phyloP scores from a whole-genome alignment of 2,329 filamentous ascomycete species.

The Aspergillus costaricaensis region DNA sequence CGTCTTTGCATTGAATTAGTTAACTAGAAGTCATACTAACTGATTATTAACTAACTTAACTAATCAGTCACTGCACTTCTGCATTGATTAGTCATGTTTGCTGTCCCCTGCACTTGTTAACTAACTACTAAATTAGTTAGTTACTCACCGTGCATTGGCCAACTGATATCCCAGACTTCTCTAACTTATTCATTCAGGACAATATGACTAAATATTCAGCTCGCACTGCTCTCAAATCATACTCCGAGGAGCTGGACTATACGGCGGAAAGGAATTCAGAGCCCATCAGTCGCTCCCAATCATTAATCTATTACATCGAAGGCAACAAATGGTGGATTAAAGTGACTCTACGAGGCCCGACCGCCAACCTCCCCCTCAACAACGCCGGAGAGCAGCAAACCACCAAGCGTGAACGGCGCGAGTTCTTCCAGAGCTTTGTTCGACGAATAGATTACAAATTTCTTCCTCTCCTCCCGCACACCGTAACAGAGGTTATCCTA shows the following conservation, averaged over 20 bases:
- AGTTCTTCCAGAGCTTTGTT: constrained; percentile 18
- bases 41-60: too few relatives aligned
- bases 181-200: too few relatives aligned
- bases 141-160: too few relatives aligned
- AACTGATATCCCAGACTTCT: too few relatives aligned
- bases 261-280: constrained; percentile 5
- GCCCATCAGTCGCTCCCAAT: constrained; percentile 15
- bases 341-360: constrained; percentile 17
- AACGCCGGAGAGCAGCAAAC: constrained; percentile 9
- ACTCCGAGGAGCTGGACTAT: constrained; percentile 13
- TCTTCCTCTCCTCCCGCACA: constrained; percentile 21
- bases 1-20: too few relatives aligned
- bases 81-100: too few relatives aligned
- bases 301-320: constrained; percentile 19
- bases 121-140: too few relatives aligned
- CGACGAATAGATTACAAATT: constrained; percentile 18
- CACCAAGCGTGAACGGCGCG: constrained; percentile 20
- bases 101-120: too few relatives aligned
- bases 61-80: too few relatives aligned
- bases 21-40: too few relatives aligned
- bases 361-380: constrained; percentile 6
- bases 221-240: constrained; percentile 9
- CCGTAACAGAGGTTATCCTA: constrained; percentile 24
- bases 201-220: too few relatives aligned
- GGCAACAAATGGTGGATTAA: constrained; percentile 23